Conservation (phyloP, 345 rosid species). For the Citrus glauca region DNA sequence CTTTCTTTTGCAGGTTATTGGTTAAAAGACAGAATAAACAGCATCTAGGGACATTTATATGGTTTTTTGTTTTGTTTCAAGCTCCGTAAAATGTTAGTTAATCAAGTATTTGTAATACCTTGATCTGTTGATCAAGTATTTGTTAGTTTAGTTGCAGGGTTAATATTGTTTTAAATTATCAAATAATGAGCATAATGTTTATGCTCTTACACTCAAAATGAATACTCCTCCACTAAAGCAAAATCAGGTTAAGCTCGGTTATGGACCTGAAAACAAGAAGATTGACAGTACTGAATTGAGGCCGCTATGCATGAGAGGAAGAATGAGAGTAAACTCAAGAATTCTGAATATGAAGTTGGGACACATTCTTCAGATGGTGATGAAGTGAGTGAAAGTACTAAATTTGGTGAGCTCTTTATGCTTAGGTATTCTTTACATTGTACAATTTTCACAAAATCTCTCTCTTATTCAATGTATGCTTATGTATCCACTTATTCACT, state of each 20-base stretch:
- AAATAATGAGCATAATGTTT: no score
- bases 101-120: no score
- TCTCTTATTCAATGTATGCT: not conserved
- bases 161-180: not conserved
- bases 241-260: not conserved
- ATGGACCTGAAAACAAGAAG: not conserved
- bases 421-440: not conserved
- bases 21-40: not conserved
- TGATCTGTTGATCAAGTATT: not conserved
- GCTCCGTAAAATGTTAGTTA: no score
- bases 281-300: not conserved
- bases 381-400: not conserved
- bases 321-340: not conserved
- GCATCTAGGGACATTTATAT: no score
- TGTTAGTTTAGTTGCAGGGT: slow-evolving; percentile 12
- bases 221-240: slow-evolving; percentile 1
- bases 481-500: not conserved
- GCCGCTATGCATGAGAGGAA: not conserved
- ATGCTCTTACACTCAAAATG: not conserved
- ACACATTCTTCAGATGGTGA: not conserved
- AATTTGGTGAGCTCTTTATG: slow-evolving; percentile 19
- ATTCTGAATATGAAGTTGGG: not conserved
- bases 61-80: no score
- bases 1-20: not conserved
- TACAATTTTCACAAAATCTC: not conserved